Base-by-base conservation (phyloP, 2,329 filamentous ascomycete species). In the Colletotrichum cereale region DNA sequence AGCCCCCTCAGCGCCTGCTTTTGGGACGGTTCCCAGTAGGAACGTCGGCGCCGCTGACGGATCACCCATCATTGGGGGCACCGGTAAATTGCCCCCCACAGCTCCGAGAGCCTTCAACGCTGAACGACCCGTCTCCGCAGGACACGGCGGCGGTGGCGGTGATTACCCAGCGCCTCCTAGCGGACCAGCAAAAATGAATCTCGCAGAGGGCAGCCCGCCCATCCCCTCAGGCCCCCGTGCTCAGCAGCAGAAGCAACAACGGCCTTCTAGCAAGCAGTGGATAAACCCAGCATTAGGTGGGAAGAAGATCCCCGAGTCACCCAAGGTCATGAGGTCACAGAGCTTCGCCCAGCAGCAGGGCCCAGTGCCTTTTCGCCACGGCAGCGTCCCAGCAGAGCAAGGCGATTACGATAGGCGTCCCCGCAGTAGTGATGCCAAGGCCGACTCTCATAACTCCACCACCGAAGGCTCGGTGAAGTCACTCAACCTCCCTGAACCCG, bases 221-320 rank as follows among this genome's bases (percentile, higher is more conserved):
- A 87, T 89, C 58, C 87, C 87, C 3, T 82, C 86, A 3, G 88
- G 87, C 12, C 87, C 87, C 42, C 85, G 88, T 44, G 84, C 85
- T 21, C 87, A 88, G 70, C 86, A 84, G 68, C 82, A 82, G 58
- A 82, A 83, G 56, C 83, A 75, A 29, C 80, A 82, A 71, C 84
- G 87, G 8, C 84, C 86, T 21, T 87, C 86, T 0, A 89, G 87
- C 76, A 89, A 88, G 75, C 88, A 89, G 77, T 90, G 88, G 88
- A 86, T 88, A 68, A 89, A 89, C 62, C 86, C 87, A 4, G 85
- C 83, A 36, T 75, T 87, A 7, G 74, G 74, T 6, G 76, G 74
- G 5, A 88, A 86, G 77, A 86, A 86, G 69, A 78, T 80, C 0
- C 84, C 86, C 2, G 86, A 87, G 24, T 88, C 86, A 2, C 87